Conservation (phyloP, 257 asterid species). For the Cinchona pubescens region DNA sequence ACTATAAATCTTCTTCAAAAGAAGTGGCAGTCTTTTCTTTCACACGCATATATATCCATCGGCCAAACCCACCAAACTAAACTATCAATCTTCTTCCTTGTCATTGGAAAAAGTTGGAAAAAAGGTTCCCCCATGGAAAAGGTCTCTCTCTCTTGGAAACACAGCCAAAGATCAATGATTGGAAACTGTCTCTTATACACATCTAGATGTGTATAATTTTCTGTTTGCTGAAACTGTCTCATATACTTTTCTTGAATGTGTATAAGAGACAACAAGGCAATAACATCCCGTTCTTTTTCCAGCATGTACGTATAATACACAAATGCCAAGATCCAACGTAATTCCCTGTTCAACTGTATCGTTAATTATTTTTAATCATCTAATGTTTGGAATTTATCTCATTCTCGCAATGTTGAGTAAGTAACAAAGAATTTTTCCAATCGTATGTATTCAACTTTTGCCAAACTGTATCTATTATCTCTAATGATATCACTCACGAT, state of each 20-base stretch:
- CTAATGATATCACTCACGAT: not conserved
- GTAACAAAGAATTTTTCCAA: too few relatives aligned
- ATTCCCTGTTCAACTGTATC: too few relatives aligned
- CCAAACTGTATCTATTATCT: not conserved
- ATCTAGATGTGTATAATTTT: too few relatives aligned
- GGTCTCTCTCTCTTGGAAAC: not conserved
- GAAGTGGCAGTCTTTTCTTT: conserved; percentile 2
- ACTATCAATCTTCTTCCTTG: not conserved
- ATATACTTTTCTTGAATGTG: not conserved
- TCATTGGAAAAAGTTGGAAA: not conserved
- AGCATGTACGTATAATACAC: not conserved
- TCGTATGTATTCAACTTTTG: not conserved
- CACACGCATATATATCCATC: not conserved
- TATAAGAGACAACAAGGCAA: too few relatives aligned
- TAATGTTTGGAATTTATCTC: too few relatives aligned
- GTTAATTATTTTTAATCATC: too few relatives aligned
- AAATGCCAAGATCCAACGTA: not conserved
- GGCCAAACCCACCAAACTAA: conserved; percentile 15
- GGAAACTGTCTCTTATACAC: not conserved
- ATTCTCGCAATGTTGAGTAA: too few relatives aligned
- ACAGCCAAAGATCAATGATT: too few relatives aligned
- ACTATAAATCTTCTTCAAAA: too few relatives aligned
- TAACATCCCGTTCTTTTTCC: not conserved
- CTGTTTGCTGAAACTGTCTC: not conserved
- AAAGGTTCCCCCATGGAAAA: not conserved